Evolutionary conservation across 2,329 filamentous ascomycete species (phyloP), one percentile per base, ranked within the genome.

Genomic region (Bisporella sp.): DNA sequence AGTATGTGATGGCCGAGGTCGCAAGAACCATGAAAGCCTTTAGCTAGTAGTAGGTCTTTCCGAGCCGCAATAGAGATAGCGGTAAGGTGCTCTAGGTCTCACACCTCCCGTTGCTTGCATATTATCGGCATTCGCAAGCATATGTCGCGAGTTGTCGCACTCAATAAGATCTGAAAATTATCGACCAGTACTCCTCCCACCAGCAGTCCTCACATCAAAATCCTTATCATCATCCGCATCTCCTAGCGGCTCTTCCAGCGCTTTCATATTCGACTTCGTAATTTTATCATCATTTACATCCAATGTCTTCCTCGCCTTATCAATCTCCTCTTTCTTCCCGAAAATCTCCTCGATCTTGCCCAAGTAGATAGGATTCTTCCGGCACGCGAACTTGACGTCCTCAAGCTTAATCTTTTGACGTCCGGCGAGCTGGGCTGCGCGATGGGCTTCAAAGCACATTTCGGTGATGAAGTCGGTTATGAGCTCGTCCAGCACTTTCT

Each of bases 401-500:
- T 96, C 92, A 63, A 95, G 88, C 69, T 99, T 99, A 71, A 99
- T 90, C 72, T 99, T 99, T 63, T 95, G 89, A 2, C 93, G 87
- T 0, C 90, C 86, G 2, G 87, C 84, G 69, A 95, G 89, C 67
- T 88, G 84, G 1, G 93, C 93, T 48, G 85, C 84, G 42, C 88
- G 82, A 4, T 90, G 89, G 4, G 93, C 92, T 65, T 89, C 85
- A 72, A 95, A 93, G 70, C 88, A 92, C 49, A 93, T 84, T 67
- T 93, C 89, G 66, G 95, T 89, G 66, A 97, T 89, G 74, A 95
- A 96, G 73, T 97, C 93, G 55, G 91, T 96, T 54, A 96, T 82
- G 60, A 97, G 92, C 71, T 96, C 91, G 74, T 97, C 93, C 46
- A 97, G 84, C 47, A 92, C 81, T 54, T 87, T 84, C 53, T 96